These are phyloP conservation scores for Pleurotus giganteus DNA, from an alignment of 768 basidiomycete species.

Conservation along the genomic window DNA sequence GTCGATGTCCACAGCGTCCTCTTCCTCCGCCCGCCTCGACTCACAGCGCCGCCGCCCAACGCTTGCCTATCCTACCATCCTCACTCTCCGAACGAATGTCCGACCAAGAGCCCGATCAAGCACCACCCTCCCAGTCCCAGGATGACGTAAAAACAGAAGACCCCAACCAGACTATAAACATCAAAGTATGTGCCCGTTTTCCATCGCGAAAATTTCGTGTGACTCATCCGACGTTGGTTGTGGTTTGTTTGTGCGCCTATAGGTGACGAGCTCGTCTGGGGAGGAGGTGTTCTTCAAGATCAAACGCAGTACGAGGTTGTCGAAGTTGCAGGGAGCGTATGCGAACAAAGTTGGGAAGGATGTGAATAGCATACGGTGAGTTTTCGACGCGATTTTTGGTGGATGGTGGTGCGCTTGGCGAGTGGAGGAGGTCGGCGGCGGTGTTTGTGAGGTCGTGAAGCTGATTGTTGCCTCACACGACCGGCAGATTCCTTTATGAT, in stretches of 20 bases:
- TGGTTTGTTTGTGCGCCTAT: conserved; percentile 1
- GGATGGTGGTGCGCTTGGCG: conserved; percentile 4
- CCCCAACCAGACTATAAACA: conserved; percentile 66
- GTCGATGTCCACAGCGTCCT: too few relatives aligned
- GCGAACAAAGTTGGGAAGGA: conserved; percentile 92
- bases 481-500: conserved; percentile 85
- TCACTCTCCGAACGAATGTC: conserved; percentile 40
- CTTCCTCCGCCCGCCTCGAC: not conserved
- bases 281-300: conserved; percentile 98
- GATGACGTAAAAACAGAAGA: conserved; percentile 55
- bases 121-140: conserved; percentile 25
- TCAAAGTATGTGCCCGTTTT: conserved; percentile 53
- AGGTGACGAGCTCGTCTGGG: conserved; percentile 76
- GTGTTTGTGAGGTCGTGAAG: not conserved
- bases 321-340: conserved; percentile 91
- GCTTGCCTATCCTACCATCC: not conserved
- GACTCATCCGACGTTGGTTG: conserved; percentile 8
- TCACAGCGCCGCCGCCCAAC: conserved; percentile 5
- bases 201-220: not conserved
- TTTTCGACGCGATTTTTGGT: conserved; percentile 12
- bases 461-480: conserved; percentile 5
- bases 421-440: not conserved
- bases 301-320: conserved; percentile 88
- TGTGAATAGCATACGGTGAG: conserved; percentile 82
- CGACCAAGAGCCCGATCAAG: conserved; percentile 48